These are phyloP conservation scores for Ustilago sp. DNA, from an alignment of 1,284 basidiomycete species.

Conservation along the genomic window DNA sequence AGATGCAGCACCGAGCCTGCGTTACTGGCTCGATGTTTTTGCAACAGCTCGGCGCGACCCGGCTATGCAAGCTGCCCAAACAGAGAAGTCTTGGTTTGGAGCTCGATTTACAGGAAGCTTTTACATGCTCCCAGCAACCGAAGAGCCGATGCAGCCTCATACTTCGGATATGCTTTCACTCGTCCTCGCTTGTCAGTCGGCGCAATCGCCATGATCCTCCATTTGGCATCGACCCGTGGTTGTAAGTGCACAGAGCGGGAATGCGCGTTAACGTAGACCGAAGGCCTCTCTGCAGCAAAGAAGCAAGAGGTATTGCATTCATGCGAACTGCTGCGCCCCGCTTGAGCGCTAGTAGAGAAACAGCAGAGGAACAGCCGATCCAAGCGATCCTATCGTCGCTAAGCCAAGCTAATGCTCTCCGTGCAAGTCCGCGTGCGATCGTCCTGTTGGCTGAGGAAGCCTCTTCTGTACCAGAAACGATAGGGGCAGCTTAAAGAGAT, in stretches of 20 bases:
- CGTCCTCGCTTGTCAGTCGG: slow-evolving; percentile 2
- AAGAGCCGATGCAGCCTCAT: not conserved
- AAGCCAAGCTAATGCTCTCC: not conserved
- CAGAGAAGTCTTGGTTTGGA: not conserved
- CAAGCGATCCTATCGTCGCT: slow-evolving; percentile 8
- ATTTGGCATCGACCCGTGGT: not conserved
- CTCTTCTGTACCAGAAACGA: not conserved
- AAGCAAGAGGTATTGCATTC: not conserved
- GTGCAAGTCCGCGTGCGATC: not conserved
- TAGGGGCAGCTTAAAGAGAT: not conserved
- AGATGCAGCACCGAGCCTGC: not conserved
- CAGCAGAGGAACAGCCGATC: not conserved
- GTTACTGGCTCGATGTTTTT: not conserved
- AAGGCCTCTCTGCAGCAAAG: not conserved
- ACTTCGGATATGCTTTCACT: slow-evolving; percentile 4
- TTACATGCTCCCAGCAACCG: not conserved
- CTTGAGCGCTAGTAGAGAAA: not conserved
- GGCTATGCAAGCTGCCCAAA: slow-evolving; percentile 3
- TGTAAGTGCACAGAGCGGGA: not conserved
- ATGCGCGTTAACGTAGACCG: not conserved
- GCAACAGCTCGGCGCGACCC: not conserved
- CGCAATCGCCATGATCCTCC: not conserved
- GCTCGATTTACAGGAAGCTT: not conserved
- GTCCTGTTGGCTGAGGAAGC: not conserved
- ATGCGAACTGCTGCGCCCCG: not conserved